A percentile compares a stretch with the other conserved stretches of the same genome.
phyloP scores from a whole-genome alignment of 2,329 filamentous ascomycete genomes.

The Parafenestella ontariensis region DNA sequence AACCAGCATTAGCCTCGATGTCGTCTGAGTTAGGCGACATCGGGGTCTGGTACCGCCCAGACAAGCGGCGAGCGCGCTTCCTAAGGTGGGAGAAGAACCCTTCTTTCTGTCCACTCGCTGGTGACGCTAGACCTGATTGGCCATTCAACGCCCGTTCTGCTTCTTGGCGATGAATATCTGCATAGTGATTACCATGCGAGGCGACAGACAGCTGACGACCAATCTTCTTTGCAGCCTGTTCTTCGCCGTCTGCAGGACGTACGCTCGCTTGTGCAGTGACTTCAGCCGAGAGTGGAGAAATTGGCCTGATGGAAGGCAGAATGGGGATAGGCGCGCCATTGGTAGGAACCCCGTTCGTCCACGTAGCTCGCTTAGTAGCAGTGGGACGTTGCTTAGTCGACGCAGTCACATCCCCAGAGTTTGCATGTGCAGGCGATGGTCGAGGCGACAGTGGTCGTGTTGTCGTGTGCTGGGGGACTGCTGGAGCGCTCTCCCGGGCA shows the following conservation, averaged over 20 bases:
- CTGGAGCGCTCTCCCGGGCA: conserved; percentile 72
- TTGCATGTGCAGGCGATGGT: conserved; percentile 53
- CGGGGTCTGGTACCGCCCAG: conserved; percentile 84
- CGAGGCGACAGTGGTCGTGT: conserved; percentile 52
- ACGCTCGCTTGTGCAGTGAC: conserved; percentile 88
- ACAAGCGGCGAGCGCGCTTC: conserved; percentile 90
- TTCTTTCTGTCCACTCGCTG: conserved; percentile 82
- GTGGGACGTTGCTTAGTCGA: conserved; percentile 62
- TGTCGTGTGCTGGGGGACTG: conserved; percentile 56
- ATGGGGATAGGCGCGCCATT: conserved; percentile 93
- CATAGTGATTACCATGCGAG: conserved; percentile 91
- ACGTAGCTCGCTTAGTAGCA: conserved; percentile 85
- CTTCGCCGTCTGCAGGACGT: conserved; percentile 62
- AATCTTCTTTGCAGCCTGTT: conserved; percentile 85
- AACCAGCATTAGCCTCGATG: conserved; percentile 90
- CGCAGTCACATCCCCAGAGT: conserved; percentile 53
- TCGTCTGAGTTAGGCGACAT: conserved; percentile 83
- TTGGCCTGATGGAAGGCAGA: conserved; percentile 89
- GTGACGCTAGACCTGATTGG: conserved; percentile 75
- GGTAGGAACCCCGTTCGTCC: conserved; percentile 79
- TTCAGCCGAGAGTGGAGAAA: conserved; percentile 94
- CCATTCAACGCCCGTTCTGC: conserved; percentile 90
- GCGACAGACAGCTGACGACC: conserved; percentile 91
- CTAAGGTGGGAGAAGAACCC: conserved; percentile 98
- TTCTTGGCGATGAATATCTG: conserved; percentile 87